Evolutionary conservation across 768 basidiomycete species (phyloP).

Genomic region (Auricularia sp.): DNA sequence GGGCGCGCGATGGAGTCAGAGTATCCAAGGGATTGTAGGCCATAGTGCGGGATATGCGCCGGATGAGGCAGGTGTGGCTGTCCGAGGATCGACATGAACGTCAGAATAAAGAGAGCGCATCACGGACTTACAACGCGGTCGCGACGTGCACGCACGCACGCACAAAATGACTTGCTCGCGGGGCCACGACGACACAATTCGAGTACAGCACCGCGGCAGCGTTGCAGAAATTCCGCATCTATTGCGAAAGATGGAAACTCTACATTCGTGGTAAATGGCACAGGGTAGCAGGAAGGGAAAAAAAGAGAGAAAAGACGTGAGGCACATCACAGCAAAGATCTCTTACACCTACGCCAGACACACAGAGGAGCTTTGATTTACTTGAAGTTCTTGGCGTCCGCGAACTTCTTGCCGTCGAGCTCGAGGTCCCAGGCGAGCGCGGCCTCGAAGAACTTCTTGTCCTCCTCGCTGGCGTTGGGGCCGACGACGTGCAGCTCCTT

Average conservation of each 20-base stretch:
- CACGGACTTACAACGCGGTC: no score
- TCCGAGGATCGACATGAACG: not conserved
- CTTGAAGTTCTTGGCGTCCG: slow-evolving; percentile 68
- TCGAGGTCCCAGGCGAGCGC: slow-evolving; percentile 91
- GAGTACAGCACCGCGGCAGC: not conserved
- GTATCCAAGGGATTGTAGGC: not conserved
- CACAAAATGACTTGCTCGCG: no score
- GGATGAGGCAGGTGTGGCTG: not conserved
- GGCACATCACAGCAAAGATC: slow-evolving; percentile 71
- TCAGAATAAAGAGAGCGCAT: no score
- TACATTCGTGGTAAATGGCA: slow-evolving; percentile 14
- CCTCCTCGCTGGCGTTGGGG: slow-evolving; percentile 46
- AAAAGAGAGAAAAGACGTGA: slow-evolving; percentile 46
- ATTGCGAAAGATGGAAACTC: not conserved
- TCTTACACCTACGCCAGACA: slow-evolving; percentile 60
- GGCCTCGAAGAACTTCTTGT: slow-evolving; percentile 87
- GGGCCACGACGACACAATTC: no score
- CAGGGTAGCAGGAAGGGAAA: slow-evolving; percentile 26
- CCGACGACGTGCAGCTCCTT: slow-evolving; percentile 49
- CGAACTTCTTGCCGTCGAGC: slow-evolving; percentile 83
- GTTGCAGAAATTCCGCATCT: not conserved
- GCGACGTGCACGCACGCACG: no score
- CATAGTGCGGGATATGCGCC: not conserved
- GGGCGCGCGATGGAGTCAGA: not conserved
- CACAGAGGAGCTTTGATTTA: slow-evolving; percentile 7